Percentiles rank a stretch among this genome's conserved stretches.
Evolutionary conservation across 2,329 filamentous ascomycete genomes (phyloP).

Genomic region (Aspergillus fumigatiaffinis): DNA sequence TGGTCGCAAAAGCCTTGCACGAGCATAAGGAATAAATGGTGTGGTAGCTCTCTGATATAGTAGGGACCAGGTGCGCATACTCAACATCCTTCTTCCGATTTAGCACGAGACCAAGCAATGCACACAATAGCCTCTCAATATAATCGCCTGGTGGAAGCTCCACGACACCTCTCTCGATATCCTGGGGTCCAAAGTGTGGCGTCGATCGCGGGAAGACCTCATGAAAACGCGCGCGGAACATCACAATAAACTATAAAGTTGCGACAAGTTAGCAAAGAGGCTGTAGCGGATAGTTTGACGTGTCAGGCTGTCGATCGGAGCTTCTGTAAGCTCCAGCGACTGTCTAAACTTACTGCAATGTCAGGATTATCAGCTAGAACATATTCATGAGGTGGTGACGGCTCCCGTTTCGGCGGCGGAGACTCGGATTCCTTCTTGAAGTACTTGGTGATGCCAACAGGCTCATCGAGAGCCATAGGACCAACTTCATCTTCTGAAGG

Average conservation of each 20-base stretch:
- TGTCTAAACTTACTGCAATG: slow-evolving; percentile 70
- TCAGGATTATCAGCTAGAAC: slow-evolving; percentile 85
- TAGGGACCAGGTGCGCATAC: slow-evolving; percentile 54
- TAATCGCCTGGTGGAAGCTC: slow-evolving; percentile 76
- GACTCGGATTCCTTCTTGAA: slow-evolving; percentile 48
- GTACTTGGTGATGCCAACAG: slow-evolving; percentile 44
- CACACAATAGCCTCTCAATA: slow-evolving; percentile 84
- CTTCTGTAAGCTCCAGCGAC: slow-evolving; percentile 33
- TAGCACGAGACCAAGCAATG: slow-evolving; percentile 77
- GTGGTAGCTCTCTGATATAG: not conserved
- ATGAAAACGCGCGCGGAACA: slow-evolving; percentile 92
- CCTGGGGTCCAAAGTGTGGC: slow-evolving; percentile 87
- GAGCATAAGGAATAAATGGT: not conserved
- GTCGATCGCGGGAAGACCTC: slow-evolving; percentile 85
- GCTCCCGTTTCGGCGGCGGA: slow-evolving; percentile 72
- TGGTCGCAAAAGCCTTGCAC: slow-evolving; percentile 3
- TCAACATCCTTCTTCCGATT: slow-evolving; percentile 99
- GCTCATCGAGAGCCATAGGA: slow-evolving; percentile 37
- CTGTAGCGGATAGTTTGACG: slow-evolving; percentile 30
- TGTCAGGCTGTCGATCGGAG: slow-evolving; percentile 14
- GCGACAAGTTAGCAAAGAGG: slow-evolving; percentile 33
- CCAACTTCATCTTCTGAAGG: slow-evolving; percentile 56
- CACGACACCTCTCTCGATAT: slow-evolving; percentile 82
- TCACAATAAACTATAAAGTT: slow-evolving; percentile 78
- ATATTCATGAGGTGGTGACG: slow-evolving; percentile 87